Evolutionary conservation across 306 rosid species (phyloP).

Genomic region (Hippophae tibetana): DNA sequence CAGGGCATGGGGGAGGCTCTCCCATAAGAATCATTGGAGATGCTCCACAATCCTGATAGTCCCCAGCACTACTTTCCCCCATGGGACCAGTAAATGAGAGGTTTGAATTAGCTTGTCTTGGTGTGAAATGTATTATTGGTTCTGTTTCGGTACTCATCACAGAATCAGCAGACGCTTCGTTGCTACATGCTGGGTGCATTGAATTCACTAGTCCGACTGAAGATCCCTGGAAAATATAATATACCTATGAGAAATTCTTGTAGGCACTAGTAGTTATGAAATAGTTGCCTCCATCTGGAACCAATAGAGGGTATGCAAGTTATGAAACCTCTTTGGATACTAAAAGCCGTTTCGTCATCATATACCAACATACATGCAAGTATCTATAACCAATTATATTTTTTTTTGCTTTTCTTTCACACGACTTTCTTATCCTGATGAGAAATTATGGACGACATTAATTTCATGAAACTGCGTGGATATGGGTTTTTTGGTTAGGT

Average conservation of each 20-base stretch:
- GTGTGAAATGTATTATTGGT: conserved; percentile 43
- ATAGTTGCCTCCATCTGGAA: background rate
- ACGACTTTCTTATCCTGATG: too few relatives aligned
- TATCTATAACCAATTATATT: too few relatives aligned
- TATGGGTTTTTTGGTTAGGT: too few relatives aligned
- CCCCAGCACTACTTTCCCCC: conserved; percentile 57
- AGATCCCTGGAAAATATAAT: conserved; percentile 38
- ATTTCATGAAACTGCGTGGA: too few relatives aligned
- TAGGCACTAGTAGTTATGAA: background rate
- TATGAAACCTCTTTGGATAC: too few relatives aligned
- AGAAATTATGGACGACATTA: too few relatives aligned
- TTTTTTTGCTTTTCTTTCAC: too few relatives aligned
- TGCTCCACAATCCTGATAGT: conserved; percentile 82
- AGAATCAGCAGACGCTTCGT: conserved; percentile 78
- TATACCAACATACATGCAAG: too few relatives aligned
- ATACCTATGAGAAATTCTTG: background rate
- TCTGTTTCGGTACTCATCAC: conserved; percentile 68
- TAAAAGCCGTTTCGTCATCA: too few relatives aligned
- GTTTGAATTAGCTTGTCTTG: conserved; percentile 51
- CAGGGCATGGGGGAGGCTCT: conserved; percentile 74
- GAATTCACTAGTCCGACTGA: conserved; percentile 37
- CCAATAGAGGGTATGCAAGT: too few relatives aligned
- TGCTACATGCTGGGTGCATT: conserved; percentile 61
- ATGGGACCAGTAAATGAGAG: conserved; percentile 64
- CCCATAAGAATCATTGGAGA: conserved; percentile 76